These are phyloP conservation scores for Chrysopogon serrulatus DNA, from an alignment of 176 grass and related monocot genomes.

Conservation along the genomic window DNA sequence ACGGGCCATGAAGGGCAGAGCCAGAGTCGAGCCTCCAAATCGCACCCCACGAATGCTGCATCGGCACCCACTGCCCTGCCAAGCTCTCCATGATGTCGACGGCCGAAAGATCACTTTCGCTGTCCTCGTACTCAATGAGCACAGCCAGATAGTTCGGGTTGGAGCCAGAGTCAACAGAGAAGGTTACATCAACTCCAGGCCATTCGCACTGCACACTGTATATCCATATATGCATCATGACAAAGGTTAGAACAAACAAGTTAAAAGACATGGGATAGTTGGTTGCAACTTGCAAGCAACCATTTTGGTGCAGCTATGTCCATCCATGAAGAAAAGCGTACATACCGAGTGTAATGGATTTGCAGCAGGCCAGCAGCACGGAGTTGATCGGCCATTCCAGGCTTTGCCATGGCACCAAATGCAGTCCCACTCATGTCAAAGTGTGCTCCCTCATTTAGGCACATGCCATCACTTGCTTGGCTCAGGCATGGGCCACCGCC, in stretches of 20 bases:
- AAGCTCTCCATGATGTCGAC: slow-evolving; percentile 42
- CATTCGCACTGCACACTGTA: slow-evolving; percentile 26
- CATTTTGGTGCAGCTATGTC: neutral
- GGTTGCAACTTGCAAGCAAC: neutral
- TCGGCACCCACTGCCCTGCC: slow-evolving; percentile 19
- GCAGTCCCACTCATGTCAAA: slow-evolving; percentile 91
- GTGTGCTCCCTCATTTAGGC: slow-evolving; percentile 47
- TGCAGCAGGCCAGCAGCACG: slow-evolving; percentile 55
- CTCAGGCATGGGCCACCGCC: slow-evolving; percentile 54
- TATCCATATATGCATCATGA: neutral
- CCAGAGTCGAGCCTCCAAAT: slow-evolving; percentile 53
- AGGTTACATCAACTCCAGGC: slow-evolving; percentile 57
- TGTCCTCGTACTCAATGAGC: slow-evolving; percentile 61
- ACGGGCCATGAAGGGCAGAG: slow-evolving; percentile 28
- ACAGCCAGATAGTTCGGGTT: slow-evolving; percentile 83
- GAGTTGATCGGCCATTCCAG: slow-evolving; percentile 55
- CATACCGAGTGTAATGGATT: slow-evolving; percentile 58
- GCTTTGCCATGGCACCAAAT: slow-evolving; percentile 74
- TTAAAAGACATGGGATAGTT: neutral
- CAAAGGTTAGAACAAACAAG: neutral
- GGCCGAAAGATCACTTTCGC: slow-evolving; percentile 53
- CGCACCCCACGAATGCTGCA: slow-evolving; percentile 64
- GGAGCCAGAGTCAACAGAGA: slow-evolving; percentile 67
- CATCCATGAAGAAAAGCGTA: neutral
- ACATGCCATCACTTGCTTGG: slow-evolving; percentile 18